These are phyloP conservation scores for Colletotrichum spinosum DNA, from an alignment of 2,329 filamentous ascomycete genomes.

Conservation along the genomic window DNA sequence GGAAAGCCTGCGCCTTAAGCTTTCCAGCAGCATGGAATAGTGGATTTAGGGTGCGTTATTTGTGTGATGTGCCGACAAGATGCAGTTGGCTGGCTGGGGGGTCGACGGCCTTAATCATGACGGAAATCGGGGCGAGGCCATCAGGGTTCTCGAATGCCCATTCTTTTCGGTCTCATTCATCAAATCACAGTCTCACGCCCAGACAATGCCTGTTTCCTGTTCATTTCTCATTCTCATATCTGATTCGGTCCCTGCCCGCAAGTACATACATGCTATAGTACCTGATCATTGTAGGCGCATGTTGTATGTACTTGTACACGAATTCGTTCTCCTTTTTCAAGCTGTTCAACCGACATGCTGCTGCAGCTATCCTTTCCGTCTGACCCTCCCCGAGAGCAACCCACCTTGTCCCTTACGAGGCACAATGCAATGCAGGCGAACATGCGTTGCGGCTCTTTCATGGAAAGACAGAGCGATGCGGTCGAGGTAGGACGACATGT, in stretches of 20 bases:
- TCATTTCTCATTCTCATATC: slow-evolving; percentile 17
- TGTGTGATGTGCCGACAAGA: slow-evolving; percentile 15
- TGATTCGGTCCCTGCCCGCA: neutral
- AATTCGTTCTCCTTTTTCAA: neutral
- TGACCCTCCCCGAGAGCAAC: slow-evolving; percentile 22
- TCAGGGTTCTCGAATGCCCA: slow-evolving; percentile 22
- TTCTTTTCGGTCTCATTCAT: slow-evolving; percentile 13
- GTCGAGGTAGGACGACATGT: neutral
- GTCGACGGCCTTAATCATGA: slow-evolving; percentile 10
- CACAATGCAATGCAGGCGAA: neutral
- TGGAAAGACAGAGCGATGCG: neutral
- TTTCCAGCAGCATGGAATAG: slow-evolving; percentile 26
- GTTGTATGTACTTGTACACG: no score
- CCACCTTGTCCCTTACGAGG: slow-evolving; percentile 5
- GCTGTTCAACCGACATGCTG: slow-evolving; percentile 1
- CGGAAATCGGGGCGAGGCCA: slow-evolving; percentile 5
- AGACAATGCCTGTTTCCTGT: slow-evolving; percentile 31
- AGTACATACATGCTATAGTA: no score
- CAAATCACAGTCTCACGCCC: slow-evolving; percentile 24
- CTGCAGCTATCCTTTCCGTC: slow-evolving; percentile 24
- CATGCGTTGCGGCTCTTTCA: slow-evolving; percentile 17
- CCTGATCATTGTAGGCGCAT: no score
- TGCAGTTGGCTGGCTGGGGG: slow-evolving; percentile 3
- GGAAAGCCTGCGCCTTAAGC: slow-evolving; percentile 30
- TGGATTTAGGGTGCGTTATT: slow-evolving; percentile 34